Evolutionary conservation across 208 protist species (phyloP), one percentile per base, ranked within the genome.

Genomic region (Willaertia magna): DNA sequence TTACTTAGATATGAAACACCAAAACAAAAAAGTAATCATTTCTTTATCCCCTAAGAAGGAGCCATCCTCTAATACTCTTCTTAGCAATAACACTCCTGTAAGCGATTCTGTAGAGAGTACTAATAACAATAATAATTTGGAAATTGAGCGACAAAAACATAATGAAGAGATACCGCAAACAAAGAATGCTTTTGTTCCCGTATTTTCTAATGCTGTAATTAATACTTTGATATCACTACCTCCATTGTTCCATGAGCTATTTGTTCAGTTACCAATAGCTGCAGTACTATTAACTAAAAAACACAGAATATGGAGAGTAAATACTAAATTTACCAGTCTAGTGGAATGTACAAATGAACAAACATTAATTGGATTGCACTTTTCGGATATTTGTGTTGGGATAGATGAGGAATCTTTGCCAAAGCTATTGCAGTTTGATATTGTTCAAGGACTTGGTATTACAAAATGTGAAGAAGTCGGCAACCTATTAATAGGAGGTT

Each of bases 381-480:
- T 81, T 26, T 47, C 76, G 26, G 76, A 81, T 40, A 81, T 81
- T 81, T 42, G 76, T 51, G 26, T 81, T 51, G 76, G 76, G 6
- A 40, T 81, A 40, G 76, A 81, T 7, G 6, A 0, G 2, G 76
- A 81, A 34, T 34, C 42, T 40, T 18, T 81, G n/a, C 43, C 76
- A 6, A 47, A 26, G 12, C n/a, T 81, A 39, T 51, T 81, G 44
- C 76, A 81, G 14, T 81, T 44, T 51, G 76, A 81, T 30, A 51
- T 81, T 51, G 26, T 81, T 9, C 76, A 81, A 51, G 76, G 76
- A 11, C 43, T 81, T 3, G 44, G 26, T 34, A 34, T 81, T 51
- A 26, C 55, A 22, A 61, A 67, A 30, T n/a, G 26, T 0, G 55
- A 26, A 26, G 4, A 18, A 9, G 55, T 34, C 3, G n/a, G n/a